Conservation (phyloP, 164 flowering plant genomes). For the Sextonia rubra region DNA sequence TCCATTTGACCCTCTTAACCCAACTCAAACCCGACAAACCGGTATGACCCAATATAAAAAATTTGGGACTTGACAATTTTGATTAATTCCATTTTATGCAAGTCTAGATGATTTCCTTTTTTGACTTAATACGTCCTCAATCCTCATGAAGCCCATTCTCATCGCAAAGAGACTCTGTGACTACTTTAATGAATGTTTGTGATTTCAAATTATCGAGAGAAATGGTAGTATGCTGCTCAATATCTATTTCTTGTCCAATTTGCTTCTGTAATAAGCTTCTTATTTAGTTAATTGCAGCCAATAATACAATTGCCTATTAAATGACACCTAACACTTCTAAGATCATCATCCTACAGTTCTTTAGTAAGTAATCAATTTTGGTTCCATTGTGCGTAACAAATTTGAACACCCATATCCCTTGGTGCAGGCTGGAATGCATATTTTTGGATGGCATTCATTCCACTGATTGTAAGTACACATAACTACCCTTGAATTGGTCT, state of each 20-base stretch:
- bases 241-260: not conserved
- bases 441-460: conserved; percentile 87
- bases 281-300: not conserved
- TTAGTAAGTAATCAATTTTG: no score
- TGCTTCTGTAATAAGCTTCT: not conserved
- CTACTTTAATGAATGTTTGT: not conserved
- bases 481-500: not conserved
- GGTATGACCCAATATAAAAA: no score
- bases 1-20: no score
- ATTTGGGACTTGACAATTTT: no score
- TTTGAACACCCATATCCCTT: not conserved
- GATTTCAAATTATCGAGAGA: not conserved
- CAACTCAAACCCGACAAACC: no score
- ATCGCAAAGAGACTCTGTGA: not conserved
- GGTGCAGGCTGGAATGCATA: conserved; percentile 90
- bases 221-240: not conserved
- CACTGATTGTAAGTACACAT: conserved; percentile 54
- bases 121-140: no score
- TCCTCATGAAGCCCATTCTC: not conserved
- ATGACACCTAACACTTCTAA: not conserved
- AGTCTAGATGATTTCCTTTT: no score
- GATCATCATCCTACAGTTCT: not conserved
- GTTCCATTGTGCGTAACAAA: not conserved
- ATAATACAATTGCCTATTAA: not conserved
- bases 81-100: no score